A percentile compares a stretch with the other conserved stretches of the same genome.
Evolutionary conservation across 257 asterid genomes (phyloP).

Genomic region (Forsythia viridissima): DNA sequence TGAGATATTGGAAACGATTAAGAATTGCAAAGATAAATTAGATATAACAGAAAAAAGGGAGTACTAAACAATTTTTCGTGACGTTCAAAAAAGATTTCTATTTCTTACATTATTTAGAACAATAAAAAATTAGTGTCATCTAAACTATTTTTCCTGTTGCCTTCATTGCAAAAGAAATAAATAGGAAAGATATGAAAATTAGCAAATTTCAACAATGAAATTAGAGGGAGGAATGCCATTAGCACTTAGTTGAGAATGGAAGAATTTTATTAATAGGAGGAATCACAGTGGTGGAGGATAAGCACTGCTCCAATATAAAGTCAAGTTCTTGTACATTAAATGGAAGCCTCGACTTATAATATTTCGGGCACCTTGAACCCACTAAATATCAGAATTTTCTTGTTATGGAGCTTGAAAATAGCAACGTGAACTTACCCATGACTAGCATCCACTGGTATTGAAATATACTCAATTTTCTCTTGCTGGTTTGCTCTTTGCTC

Average conservation of each 20-base stretch:
- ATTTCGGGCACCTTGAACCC: not conserved
- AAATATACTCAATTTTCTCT: conserved; percentile 52
- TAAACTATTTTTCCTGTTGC: not conserved
- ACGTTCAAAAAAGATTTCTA: not conserved
- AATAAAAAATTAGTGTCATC: not conserved
- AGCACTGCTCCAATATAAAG: not conserved
- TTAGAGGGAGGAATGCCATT: not conserved
- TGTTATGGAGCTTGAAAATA: not conserved
- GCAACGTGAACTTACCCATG: conserved; percentile 59
- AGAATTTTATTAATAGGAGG: not conserved
- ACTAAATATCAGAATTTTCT: not conserved
- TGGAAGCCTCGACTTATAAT: not conserved
- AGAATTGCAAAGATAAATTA: not conserved
- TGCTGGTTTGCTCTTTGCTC: conserved; percentile 79
- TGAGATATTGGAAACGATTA: not conserved
- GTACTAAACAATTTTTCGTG: not conserved
- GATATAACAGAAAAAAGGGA: not conserved
- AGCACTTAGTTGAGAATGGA: not conserved
- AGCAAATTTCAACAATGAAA: not conserved
- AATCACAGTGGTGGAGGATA: not conserved
- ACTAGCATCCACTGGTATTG: conserved; percentile 76
- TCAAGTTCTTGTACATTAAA: not conserved
- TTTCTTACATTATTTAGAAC: not conserved
- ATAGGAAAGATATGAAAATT: not conserved
- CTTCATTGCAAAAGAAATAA: not conserved